Evolutionary conservation across 257 asterid species (phyloP), one percentile per base, ranked within the genome.

Genomic region (Knoxia roxburghii): DNA sequence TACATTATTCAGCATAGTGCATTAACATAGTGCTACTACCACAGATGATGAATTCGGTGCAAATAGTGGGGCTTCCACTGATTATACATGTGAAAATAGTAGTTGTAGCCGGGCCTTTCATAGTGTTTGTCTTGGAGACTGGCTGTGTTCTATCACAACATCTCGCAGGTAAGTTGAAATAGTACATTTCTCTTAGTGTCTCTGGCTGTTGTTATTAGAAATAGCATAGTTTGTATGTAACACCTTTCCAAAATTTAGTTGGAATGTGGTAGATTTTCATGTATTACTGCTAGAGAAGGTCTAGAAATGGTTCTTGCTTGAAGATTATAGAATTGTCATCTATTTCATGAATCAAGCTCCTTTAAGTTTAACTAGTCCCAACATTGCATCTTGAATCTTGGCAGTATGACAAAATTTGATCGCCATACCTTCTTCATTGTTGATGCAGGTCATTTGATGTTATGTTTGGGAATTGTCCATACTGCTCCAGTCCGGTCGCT

Each of bases 71-170:
- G 73, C 85, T 72, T 81, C 80, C 70, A 86, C 92, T 32, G 93
- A 90, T 80, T 80, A 77, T 69, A 81, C 80, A 48, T 90, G 97
- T 72, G 95, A 88, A 73, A 90, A 83, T 65, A 80, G 75, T 68
- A 81, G 76, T 80, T 90, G 97, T 82, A 78, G 73, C 41, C 87
- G 81, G 62, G 89, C 80, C 24, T 90, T 88, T 78, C 97, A 90
- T 72, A 82, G 82, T 72, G 71, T 90, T 64, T 90, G 96, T 75
- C 92, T 90, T 40, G 85, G 67, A 17, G 96, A 90, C 73, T 90
- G 97, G 97, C 85, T 90, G 62, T 83, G 86, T 50, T 88, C 96
- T 40, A 86, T 90, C 64, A 86, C 95, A 0, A 88, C 97, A 20
- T 88, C 95, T 18, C 89, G 95, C 76, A 87, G 80, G 97, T 90